Conservation (phyloP, 805 yeast genomes). For the Pichia nanzhaoensis region DNA sequence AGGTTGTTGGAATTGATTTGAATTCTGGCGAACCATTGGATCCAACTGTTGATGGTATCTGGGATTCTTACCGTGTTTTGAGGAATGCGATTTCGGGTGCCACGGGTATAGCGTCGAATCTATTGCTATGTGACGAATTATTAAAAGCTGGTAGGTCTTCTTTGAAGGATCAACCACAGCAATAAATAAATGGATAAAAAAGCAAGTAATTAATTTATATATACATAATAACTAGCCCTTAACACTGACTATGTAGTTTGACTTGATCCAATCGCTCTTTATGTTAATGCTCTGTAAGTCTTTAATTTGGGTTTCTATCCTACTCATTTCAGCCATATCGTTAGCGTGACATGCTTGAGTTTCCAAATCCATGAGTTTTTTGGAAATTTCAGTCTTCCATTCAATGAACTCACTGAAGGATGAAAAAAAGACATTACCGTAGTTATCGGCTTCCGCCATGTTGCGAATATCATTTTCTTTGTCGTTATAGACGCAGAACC, state of each 20-base stretch:
- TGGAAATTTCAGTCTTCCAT: conserved; percentile 19
- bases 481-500: conserved; percentile 25
- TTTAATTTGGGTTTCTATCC: conserved; percentile 16
- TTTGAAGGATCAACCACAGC: conserved; percentile 44
- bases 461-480: background rate
- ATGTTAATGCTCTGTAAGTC: conserved; percentile 13
- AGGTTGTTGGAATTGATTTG: conserved; percentile 85
- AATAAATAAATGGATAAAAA: no score
- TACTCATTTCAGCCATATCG: conserved; percentile 14
- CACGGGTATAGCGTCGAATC: conserved; percentile 87
- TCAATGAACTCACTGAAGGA: conserved; percentile 20
- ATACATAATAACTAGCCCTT: conserved; percentile 2
- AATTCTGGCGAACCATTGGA: conserved; percentile 93
- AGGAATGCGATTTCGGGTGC: conserved; percentile 91
- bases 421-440: conserved; percentile 20
- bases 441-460: conserved; percentile 15
- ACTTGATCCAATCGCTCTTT: conserved; percentile 3
- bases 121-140: conserved; percentile 90
- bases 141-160: conserved; percentile 96
- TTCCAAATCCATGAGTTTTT: conserved; percentile 15
- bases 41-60: conserved; percentile 88
- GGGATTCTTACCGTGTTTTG: conserved; percentile 93
- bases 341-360: conserved; percentile 14
- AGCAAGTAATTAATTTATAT: no score
- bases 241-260: conserved; percentile 8